phyloP scores from a whole-genome alignment of 805 yeast species.

The Lachancea sp. region DNA sequence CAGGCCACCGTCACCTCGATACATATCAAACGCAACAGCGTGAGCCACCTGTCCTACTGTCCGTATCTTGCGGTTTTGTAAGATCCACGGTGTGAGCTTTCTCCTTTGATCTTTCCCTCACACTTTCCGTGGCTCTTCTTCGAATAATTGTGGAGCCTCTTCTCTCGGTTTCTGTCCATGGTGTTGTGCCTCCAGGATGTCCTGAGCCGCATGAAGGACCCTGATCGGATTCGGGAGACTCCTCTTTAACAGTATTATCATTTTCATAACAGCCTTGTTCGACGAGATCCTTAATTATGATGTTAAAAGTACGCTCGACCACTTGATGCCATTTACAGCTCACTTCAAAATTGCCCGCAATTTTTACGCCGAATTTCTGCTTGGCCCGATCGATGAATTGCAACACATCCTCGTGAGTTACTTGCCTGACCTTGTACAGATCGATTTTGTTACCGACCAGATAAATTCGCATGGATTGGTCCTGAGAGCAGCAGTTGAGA shows the following conservation, averaged over 20 bases:
- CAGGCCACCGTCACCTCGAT: neutral
- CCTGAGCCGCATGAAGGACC: neutral
- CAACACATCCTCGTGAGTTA: slow-evolving; percentile 36
- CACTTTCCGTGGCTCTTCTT: too few species aligned
- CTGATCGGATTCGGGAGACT: neutral
- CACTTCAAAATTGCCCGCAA: slow-evolving; percentile 42
- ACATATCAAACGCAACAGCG: slow-evolving; percentile 1
- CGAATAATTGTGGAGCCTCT: slow-evolving; percentile 4
- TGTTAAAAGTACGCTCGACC: slow-evolving; percentile 35
- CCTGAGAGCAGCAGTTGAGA: slow-evolving; percentile 30
- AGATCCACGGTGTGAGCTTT: slow-evolving; percentile 3
- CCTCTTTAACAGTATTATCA: neutral
- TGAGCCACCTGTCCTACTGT: neutral
- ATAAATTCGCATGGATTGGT: slow-evolving; percentile 33
- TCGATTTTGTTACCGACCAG: slow-evolving; percentile 44
- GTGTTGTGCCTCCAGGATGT: neutral
- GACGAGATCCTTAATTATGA: slow-evolving; percentile 36
- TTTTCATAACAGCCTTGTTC: slow-evolving; percentile 35
- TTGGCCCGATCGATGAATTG: slow-evolving; percentile 29
- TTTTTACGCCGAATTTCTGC: slow-evolving; percentile 27
- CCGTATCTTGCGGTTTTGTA: slow-evolving; percentile 2
- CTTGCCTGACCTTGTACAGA: slow-evolving; percentile 32
- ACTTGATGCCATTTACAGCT: slow-evolving; percentile 39
- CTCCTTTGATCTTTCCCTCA: too few species aligned
- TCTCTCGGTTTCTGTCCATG: slow-evolving; percentile 1